phyloP scores from a whole-genome alignment of 2,329 filamentous ascomycete species.

The Clonostachys solani region DNA sequence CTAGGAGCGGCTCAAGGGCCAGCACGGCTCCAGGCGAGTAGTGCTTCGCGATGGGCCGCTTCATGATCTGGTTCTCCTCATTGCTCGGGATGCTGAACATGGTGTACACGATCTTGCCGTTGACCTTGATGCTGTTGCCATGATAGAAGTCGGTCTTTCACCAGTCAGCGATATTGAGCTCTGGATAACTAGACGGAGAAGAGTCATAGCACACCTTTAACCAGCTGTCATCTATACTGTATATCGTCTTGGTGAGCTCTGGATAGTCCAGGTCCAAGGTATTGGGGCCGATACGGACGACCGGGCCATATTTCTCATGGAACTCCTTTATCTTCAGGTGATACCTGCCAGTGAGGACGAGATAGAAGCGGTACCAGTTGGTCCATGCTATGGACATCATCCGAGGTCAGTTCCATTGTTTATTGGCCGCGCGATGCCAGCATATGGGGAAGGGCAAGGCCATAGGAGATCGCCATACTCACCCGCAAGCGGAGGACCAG shows the following conservation, averaged over 20 bases:
- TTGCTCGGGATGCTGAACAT: constrained; percentile 28
- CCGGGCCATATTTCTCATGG: constrained; percentile 20
- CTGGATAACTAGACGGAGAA: background rate
- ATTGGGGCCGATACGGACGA: constrained; percentile 21
- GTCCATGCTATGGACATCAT: background rate
- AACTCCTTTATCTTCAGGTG: constrained; percentile 9
- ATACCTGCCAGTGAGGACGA: background rate
- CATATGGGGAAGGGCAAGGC: no score
- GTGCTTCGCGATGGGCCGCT: constrained; percentile 28
- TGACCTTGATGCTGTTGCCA: constrained; percentile 22
- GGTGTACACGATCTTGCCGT: constrained; percentile 27
- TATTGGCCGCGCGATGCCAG: no score
- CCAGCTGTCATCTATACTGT: constrained; percentile 16
- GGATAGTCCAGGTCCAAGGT: constrained; percentile 16
- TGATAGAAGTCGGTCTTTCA: constrained; percentile 29
- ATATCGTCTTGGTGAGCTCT: constrained; percentile 17
- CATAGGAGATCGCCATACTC: background rate
- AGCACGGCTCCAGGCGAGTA: constrained; percentile 21
- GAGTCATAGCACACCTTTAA: constrained; percentile 5
- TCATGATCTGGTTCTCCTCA: constrained; percentile 22
- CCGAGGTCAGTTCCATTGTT: no score
- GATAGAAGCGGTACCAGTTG: background rate
- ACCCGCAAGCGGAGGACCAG: constrained; percentile 10
- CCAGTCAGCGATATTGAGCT: background rate
- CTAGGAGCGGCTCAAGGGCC: constrained; percentile 21